Conservation (phyloP, 1,284 basidiomycete genomes). For the Peniophora sp. region DNA sequence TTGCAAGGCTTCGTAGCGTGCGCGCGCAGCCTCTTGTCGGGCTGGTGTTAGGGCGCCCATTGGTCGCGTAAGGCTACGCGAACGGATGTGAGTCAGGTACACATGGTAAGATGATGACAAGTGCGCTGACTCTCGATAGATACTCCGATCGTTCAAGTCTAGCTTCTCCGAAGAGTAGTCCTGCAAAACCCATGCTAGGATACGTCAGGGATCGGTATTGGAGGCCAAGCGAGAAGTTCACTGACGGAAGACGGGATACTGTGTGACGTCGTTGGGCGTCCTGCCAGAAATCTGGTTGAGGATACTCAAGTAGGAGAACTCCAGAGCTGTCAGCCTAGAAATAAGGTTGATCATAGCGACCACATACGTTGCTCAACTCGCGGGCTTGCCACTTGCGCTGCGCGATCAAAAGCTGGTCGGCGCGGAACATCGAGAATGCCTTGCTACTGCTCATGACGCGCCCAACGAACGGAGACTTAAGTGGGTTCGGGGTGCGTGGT, state of each 20-base stretch:
- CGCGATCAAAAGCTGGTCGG: constrained; percentile 61
- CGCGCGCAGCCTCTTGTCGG: constrained; percentile 64
- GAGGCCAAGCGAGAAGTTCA: too few relatives aligned
- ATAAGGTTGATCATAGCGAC: background rate
- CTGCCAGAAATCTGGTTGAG: constrained; percentile 85
- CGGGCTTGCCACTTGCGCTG: constrained; percentile 79
- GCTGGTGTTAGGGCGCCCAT: constrained; percentile 87
- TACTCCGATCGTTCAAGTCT: constrained; percentile 58
- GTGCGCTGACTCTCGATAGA: constrained; percentile 71
- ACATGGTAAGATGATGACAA: too few relatives aligned
- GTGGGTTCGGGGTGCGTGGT: constrained; percentile 30
- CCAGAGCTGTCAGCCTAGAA: constrained; percentile 5
- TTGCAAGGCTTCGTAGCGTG: constrained; percentile 72
- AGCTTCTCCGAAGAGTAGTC: constrained; percentile 77
- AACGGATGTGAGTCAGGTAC: background rate
- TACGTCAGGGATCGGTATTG: constrained; percentile 4
- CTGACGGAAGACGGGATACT: constrained; percentile 91
- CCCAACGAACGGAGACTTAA: constrained; percentile 50
- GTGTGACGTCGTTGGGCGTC: constrained; percentile 91
- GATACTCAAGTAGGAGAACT: constrained; percentile 85
- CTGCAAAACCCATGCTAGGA: constrained; percentile 75
- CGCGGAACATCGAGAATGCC: constrained; percentile 28
- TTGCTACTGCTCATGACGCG: constrained; percentile 26
- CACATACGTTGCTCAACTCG: constrained; percentile 80
- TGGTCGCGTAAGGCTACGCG: constrained; percentile 64